These are phyloP conservation scores for Diaporthe vaccinii DNA, from an alignment of 2,329 filamentous ascomycete genomes.

Conservation along the genomic window DNA sequence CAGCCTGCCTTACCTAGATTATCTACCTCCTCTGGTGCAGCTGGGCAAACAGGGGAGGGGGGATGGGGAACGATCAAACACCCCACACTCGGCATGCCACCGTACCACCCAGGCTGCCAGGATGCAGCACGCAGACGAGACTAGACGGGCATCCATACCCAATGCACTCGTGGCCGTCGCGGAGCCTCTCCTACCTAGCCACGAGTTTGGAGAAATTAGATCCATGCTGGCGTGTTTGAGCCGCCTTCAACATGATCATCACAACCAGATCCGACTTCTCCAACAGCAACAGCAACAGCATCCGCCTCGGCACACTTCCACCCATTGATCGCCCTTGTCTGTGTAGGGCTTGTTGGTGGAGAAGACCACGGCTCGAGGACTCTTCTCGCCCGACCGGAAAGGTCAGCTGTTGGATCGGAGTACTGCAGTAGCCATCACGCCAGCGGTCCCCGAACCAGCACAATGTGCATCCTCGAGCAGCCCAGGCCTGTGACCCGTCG, in stretches of 20 bases:
- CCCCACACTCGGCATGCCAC: conserved; percentile 26
- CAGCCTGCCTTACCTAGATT: conserved; percentile 16
- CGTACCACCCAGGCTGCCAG: background rate
- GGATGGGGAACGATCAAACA: background rate
- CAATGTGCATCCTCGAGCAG: conserved; percentile 11
- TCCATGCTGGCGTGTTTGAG: conserved; percentile 28
- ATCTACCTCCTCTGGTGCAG: background rate
- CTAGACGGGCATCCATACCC: background rate
- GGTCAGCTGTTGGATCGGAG: conserved; percentile 23
- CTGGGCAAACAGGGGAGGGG: background rate
- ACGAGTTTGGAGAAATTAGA: conserved; percentile 27
- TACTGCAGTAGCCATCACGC: conserved; percentile 28
- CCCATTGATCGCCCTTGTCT: background rate
- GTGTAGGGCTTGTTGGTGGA: background rate
- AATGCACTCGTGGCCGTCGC: conserved; percentile 9
- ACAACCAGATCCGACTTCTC: background rate
- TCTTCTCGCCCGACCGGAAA: background rate
- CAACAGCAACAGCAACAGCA: background rate
- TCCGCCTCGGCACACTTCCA: background rate
- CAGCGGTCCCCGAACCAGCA: conserved; percentile 7
- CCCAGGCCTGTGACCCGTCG: conserved; percentile 13
- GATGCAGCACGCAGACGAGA: background rate
- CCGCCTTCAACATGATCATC: conserved; percentile 8
- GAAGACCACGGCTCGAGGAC: background rate
- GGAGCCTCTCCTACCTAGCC: conserved; percentile 30